phyloP scores from a whole-genome alignment of 2,329 filamentous ascomycete genomes.

The Chaetomium sp. region DNA sequence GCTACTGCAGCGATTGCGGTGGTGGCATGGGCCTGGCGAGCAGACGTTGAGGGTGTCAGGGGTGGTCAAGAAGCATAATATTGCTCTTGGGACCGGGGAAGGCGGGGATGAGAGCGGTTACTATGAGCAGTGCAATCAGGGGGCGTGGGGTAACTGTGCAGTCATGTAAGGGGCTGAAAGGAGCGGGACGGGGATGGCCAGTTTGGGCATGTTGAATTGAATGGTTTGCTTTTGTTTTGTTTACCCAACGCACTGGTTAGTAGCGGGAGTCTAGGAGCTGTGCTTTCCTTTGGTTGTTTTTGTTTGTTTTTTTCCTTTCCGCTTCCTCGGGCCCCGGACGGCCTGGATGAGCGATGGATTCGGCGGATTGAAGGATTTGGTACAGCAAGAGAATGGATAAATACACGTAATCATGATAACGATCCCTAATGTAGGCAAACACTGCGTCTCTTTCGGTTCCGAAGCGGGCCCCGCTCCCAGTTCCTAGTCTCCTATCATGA shows the following conservation, averaged over 20 bases:
- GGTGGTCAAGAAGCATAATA: slow-evolving; percentile 57
- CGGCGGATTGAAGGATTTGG: too few relatives aligned
- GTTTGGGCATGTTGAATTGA: not conserved
- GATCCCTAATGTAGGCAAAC: too few relatives aligned
- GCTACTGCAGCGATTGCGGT: slow-evolving; percentile 68
- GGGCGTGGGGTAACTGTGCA: slow-evolving; percentile 43
- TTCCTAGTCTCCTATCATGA: too few relatives aligned
- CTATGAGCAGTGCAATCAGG: slow-evolving; percentile 58
- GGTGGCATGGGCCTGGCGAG: slow-evolving; percentile 88
- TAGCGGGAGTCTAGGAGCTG: too few relatives aligned
- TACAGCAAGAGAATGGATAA: too few relatives aligned
- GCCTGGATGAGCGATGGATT: too few relatives aligned
- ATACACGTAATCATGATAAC: too few relatives aligned
- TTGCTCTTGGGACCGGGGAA: slow-evolving; percentile 29
- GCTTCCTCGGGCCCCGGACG: too few relatives aligned
- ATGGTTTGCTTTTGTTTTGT: not conserved
- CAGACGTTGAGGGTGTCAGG: slow-evolving; percentile 75
- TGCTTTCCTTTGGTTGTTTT: too few relatives aligned
- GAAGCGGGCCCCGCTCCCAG: too few relatives aligned
- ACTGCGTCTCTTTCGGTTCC: too few relatives aligned
- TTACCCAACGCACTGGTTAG: not conserved
- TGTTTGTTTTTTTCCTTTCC: too few relatives aligned
- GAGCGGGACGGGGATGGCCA: not conserved
- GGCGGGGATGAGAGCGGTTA: slow-evolving; percentile 68
- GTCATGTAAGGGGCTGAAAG: slow-evolving; percentile 40